A percentile compares a stretch with the other conserved stretches of the same genome.
phyloP scores from a whole-genome alignment of 129 eudicot species.

The Pittosporum tobira region DNA sequence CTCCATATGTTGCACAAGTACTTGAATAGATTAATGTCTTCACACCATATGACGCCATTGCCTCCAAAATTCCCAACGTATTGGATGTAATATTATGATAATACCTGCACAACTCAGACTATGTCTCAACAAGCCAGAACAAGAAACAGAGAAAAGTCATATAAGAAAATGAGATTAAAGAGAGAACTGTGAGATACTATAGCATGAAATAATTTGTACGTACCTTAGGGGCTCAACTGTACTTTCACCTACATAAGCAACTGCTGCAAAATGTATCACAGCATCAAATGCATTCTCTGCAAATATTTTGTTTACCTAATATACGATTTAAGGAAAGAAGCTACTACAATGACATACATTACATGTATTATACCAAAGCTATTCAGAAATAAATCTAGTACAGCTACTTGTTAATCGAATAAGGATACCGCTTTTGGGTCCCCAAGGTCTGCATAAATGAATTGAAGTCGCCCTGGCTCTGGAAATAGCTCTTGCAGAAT shows the following conservation, averaged over 20 bases:
- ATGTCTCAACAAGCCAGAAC: background rate
- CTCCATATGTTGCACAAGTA: constrained; percentile 93
- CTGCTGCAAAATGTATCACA: constrained; percentile 93
- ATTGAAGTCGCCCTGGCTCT: constrained; percentile 74
- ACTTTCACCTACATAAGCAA: constrained; percentile 93
- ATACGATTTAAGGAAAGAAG: constrained; percentile 23
- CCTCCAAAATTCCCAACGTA: constrained; percentile 67
- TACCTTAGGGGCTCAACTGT: constrained; percentile 79
- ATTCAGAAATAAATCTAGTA: background rate
- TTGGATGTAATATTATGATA: constrained; percentile 91
- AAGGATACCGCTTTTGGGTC: constrained; percentile 63
- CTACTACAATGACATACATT: background rate
- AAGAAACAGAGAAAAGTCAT: background rate
- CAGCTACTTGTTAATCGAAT: background rate
- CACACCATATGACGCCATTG: constrained; percentile 64
- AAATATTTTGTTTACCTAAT: constrained; percentile 63
- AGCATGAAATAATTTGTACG: constrained; percentile 4
- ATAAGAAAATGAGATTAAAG: background rate
- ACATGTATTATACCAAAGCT: background rate
- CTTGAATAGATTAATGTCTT: constrained; percentile 72
- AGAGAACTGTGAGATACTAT: background rate
- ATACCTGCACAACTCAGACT: constrained; percentile 36
- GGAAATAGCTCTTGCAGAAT: constrained; percentile 64
- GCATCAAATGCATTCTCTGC: constrained; percentile 85
- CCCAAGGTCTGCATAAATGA: constrained; percentile 80